Conservation (phyloP, 2,329 filamentous ascomycete genomes). For the Orbilia javanica region DNA sequence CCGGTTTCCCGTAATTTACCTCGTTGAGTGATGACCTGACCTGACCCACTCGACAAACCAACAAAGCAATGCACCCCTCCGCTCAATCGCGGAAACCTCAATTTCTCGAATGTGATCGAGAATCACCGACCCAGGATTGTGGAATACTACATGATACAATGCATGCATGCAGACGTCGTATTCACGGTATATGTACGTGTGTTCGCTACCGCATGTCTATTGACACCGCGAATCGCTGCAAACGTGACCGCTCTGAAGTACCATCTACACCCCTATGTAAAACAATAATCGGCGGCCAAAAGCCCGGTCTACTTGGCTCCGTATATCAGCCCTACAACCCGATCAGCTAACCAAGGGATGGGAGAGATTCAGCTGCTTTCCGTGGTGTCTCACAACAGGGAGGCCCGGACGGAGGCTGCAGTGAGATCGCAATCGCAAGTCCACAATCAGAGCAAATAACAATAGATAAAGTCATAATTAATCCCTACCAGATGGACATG, state of each 20-base stretch:
- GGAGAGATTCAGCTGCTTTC: slow-evolving; percentile 19
- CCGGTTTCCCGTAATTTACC: slow-evolving; percentile 10
- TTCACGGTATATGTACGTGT: neutral
- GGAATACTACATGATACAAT: neutral
- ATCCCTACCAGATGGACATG: neutral
- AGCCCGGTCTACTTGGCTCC: neutral
- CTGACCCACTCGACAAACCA: neutral
- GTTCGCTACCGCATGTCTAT: neutral
- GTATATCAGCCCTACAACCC: slow-evolving; percentile 39
- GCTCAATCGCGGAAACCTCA: slow-evolving; percentile 28
- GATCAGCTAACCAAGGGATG: slow-evolving; percentile 29
- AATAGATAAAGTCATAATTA: neutral
- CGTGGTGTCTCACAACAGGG: slow-evolving; percentile 28
- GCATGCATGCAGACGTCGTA: too few species aligned
- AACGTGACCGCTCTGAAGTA: neutral
- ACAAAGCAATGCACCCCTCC: neutral
- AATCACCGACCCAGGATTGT: slow-evolving; percentile 11
- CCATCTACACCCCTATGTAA: slow-evolving; percentile 3
- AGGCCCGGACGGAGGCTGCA: slow-evolving; percentile 5
- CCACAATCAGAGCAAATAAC: slow-evolving; percentile 1
- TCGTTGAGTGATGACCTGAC: slow-evolving; percentile 12
- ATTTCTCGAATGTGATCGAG: slow-evolving; percentile 31
- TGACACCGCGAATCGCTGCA: neutral
- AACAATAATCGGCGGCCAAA: neutral
- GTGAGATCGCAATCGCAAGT: slow-evolving; percentile 31